phyloP scores from a whole-genome alignment of 805 yeast species.

The Nakazawaea siamensis region DNA sequence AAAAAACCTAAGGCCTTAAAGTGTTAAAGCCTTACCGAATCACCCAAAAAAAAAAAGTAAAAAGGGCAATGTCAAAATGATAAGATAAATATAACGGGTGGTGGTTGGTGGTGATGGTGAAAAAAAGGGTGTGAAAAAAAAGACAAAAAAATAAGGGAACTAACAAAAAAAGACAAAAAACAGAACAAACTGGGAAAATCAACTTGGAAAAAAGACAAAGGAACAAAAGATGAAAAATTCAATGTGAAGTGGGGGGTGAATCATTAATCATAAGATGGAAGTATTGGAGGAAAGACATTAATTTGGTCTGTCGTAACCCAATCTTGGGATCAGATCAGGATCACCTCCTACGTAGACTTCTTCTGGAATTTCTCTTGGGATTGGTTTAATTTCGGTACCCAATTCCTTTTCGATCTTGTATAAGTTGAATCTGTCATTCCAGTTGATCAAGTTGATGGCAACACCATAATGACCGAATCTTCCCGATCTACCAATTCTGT shows the following conservation, averaged over 20 bases:
- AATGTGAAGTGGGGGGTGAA: too few relatives aligned
- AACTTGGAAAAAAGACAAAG: background rate
- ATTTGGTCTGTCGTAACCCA: conserved; percentile 60
- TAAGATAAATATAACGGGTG: too few relatives aligned
- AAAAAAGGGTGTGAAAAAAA: background rate
- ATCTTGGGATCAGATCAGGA: conserved; percentile 70
- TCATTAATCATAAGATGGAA: too few relatives aligned
- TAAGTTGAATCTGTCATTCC: conserved; percentile 92
- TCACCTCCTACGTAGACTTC: conserved; percentile 82
- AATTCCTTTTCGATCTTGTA: conserved; percentile 95
- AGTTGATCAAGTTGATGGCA: conserved; percentile 92
- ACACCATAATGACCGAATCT: conserved; percentile 98
- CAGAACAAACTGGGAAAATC: background rate
- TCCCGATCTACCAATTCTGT: conserved; percentile 98
- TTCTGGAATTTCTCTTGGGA: conserved; percentile 89
- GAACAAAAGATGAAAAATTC: background rate
- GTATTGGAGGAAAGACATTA: background rate
- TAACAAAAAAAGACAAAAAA: too few relatives aligned
- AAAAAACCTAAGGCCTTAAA: too few relatives aligned
- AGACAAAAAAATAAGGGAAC: background rate
- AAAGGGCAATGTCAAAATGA: too few relatives aligned
- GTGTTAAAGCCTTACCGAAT: too few relatives aligned
- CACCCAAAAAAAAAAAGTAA: too few relatives aligned
- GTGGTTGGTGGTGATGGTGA: too few relatives aligned
- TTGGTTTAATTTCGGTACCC: conserved; percentile 95